Percentiles rank a stretch among this genome's conserved stretches.
Evolutionary conservation across 225 moss, liverwort and hornwort genomes (phyloP).

Genomic region (Polytrichum commune): DNA sequence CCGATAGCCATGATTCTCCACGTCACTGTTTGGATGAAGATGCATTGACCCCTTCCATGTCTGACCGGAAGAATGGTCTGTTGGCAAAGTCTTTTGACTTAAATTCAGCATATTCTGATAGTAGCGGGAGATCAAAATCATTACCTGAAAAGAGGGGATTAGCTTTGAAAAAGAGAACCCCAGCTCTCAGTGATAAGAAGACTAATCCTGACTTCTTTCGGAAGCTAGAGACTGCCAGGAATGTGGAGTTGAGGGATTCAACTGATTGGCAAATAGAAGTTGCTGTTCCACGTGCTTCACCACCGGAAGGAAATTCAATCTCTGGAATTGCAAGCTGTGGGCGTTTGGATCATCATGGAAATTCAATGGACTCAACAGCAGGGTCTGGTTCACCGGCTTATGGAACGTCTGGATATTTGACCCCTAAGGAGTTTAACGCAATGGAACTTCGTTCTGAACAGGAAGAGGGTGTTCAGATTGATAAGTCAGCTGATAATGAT

Average conservation of each 20-base stretch:
- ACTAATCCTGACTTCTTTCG: conserved; percentile 72
- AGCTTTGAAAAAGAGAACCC: conserved; percentile 36
- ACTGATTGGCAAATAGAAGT: conserved; percentile 73
- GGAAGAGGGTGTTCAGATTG: conserved; percentile 1
- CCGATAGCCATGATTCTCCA: conserved; percentile 15
- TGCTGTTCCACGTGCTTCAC: conserved; percentile 29
- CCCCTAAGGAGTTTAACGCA: conserved; percentile 21
- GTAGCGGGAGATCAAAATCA: conserved; percentile 24
- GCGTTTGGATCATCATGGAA: conserved; percentile 18
- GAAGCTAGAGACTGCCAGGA: conserved; percentile 38
- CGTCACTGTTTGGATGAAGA: conserved; percentile 7
- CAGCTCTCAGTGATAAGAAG: conserved; percentile 50
- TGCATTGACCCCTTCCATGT: conserved; percentile 8
- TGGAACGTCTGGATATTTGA: conserved; percentile 19
- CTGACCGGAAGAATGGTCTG: conserved; percentile 22
- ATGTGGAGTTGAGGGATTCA: conserved; percentile 31
- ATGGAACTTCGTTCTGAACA: conserved; percentile 6
- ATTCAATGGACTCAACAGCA: conserved; percentile 11
- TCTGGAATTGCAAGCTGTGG: conserved; percentile 30
- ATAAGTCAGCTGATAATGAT: conserved; percentile 14
- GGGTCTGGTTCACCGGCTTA: conserved; percentile 14
- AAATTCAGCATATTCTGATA: conserved; percentile 29
- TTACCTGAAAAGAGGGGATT: conserved; percentile 33
- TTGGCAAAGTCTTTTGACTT: conserved; percentile 24
- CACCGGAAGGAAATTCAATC: conserved; percentile 31